A percentile compares a stretch with the other conserved stretches of the same genome.
phyloP scores from a whole-genome alignment of 2,329 filamentous ascomycete genomes.

The Colletotrichum gloeosporioides region DNA sequence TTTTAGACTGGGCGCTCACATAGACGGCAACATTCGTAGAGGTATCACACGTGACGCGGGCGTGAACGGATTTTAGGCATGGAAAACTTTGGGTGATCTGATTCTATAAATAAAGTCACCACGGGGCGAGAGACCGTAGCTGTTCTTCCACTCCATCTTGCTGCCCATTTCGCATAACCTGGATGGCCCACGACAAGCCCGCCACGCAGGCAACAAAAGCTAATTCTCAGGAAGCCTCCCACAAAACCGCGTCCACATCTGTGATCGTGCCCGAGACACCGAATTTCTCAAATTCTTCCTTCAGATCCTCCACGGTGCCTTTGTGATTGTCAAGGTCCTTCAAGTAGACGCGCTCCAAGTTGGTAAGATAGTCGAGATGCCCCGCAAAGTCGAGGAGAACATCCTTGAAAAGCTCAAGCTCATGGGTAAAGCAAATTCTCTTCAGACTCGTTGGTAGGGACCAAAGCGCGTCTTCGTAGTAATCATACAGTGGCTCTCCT shows the following conservation, averaged over 20 bases:
- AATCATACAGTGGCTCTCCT: background rate
- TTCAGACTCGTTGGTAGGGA: background rate
- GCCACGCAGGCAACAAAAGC: background rate
- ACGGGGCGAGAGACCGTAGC: rapidly evolving
- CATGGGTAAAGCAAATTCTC: background rate
- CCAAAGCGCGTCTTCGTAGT: background rate
- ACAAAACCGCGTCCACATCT: background rate
- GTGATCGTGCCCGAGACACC: background rate
- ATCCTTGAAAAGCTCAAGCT: background rate
- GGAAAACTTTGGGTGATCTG: background rate
- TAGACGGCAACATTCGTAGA: background rate
- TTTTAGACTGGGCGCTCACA: rapidly evolving
- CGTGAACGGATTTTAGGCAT: background rate
- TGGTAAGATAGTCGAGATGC: background rate
- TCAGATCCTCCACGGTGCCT: background rate
- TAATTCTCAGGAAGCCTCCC: background rate
- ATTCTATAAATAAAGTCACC: background rate
- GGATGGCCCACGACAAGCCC: background rate
- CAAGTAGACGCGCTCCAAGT: background rate
- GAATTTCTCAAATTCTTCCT: background rate
- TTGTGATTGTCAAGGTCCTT: background rate
- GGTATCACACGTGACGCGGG: background rate
- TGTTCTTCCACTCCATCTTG: background rate
- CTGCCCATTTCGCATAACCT: background rate
- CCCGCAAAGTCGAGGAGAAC: background rate